Evolutionary conservation across 2,329 filamentous ascomycete species (phyloP).

Genomic region (Aaosphaeria arxii): DNA sequence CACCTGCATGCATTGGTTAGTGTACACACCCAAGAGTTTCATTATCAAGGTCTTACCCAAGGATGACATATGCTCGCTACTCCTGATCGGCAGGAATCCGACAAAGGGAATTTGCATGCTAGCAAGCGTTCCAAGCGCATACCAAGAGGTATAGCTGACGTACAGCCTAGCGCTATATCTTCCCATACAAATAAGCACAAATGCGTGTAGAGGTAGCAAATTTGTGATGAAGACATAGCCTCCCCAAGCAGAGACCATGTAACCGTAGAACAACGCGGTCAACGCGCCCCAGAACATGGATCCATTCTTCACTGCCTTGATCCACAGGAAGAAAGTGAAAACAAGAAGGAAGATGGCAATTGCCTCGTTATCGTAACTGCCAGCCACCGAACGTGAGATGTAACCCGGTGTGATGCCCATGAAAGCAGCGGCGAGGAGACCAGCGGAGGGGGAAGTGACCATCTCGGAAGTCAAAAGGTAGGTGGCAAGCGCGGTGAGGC

Average conservation of each 20-base stretch:
- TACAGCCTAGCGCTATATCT: conserved; percentile 92
- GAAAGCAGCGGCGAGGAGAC: conserved; percentile 88
- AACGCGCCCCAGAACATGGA: conserved; percentile 96
- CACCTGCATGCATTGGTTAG: conserved; percentile 55
- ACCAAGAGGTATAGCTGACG: conserved; percentile 97
- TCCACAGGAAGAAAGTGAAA: conserved; percentile 98
- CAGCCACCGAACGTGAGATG: conserved; percentile 95
- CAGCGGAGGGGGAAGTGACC: conserved; percentile 90
- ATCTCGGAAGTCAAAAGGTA: conserved; percentile 98
- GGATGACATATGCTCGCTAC: conserved; percentile 97
- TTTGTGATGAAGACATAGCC: conserved; percentile 99
- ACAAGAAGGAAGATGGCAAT: conserved; percentile 98
- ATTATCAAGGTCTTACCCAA: conserved; percentile 61
- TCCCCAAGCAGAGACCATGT: conserved; percentile 99
- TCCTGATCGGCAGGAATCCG: conserved; percentile 92
- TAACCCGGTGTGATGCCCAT: conserved; percentile 98
- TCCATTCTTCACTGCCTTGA: conserved; percentile 94
- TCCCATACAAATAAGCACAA: conserved; percentile 95
- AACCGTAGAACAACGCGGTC: conserved; percentile 95
- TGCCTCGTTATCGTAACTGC: conserved; percentile 98
- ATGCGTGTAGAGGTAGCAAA: conserved; percentile 87
- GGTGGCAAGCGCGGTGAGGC: conserved; percentile 85
- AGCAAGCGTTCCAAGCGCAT: conserved; percentile 88
- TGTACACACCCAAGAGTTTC: conserved; percentile 13
- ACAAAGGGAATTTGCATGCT: conserved; percentile 99